Evolutionary conservation across 1,284 basidiomycete species (phyloP).

Genomic region (Apiotrichum brassicae): DNA sequence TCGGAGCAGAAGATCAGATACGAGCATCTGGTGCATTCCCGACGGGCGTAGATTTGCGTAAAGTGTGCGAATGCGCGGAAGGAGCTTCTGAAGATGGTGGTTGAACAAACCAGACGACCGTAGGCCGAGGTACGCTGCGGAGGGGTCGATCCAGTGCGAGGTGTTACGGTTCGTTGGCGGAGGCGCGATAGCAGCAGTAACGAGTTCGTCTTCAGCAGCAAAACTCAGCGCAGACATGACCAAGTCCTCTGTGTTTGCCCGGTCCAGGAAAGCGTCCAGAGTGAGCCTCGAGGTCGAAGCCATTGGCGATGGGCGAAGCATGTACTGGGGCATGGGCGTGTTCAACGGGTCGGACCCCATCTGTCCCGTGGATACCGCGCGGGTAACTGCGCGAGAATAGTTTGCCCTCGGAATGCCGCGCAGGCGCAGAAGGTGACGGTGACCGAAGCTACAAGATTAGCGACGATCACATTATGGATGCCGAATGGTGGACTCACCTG

Average conservation of each 20-base stretch:
- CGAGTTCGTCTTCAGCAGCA: constrained; percentile 30
- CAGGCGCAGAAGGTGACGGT: constrained; percentile 9
- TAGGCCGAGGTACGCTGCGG: constrained; percentile 24
- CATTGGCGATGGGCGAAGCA: constrained; percentile 11
- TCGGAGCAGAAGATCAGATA: constrained; percentile 28
- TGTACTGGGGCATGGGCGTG: not conserved
- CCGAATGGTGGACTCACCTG: too few species aligned
- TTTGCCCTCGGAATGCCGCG: not conserved
- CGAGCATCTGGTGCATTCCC: constrained; percentile 27
- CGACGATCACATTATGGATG: too few species aligned
- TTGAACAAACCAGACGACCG: constrained; percentile 22
- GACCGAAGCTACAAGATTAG: constrained; percentile 11
- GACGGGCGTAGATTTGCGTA: constrained; percentile 20
- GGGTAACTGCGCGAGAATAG: not conserved
- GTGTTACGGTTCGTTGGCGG: not conserved
- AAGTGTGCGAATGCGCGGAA: constrained; percentile 15
- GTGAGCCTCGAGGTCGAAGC: constrained; percentile 26
- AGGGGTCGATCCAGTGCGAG: constrained; percentile 22
- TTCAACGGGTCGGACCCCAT: not conserved
- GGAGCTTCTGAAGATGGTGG: constrained; percentile 22
- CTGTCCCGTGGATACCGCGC: not conserved
- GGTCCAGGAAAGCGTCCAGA: constrained; percentile 20
- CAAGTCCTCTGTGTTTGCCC: not conserved
- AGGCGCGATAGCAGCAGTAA: constrained; percentile 12
- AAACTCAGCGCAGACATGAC: constrained; percentile 5